Percentiles rank a stretch among this genome's conserved stretches.
Conservation (phyloP, 2,329 filamentous ascomycete species). For the Magnaporthiopsis rhizophila region DNA sequence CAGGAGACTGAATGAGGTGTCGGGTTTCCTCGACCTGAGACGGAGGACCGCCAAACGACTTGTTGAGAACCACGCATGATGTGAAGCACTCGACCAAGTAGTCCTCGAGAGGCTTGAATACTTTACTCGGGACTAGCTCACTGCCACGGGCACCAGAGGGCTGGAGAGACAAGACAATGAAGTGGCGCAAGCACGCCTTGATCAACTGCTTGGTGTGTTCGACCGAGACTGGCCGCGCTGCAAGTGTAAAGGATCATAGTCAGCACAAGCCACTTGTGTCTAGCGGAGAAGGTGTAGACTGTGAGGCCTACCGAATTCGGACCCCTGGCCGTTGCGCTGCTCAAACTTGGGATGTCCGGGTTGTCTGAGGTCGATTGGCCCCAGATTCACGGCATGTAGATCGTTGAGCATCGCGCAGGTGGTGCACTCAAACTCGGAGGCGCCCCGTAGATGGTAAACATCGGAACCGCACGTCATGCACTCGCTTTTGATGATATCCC, state of each 20-base stretch:
- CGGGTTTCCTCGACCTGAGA: not conserved
- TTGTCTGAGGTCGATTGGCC: conserved; percentile 22
- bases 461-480: conserved; percentile 83
- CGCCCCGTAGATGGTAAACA: conserved; percentile 68
- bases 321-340: not conserved
- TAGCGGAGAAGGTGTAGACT: too few species aligned
- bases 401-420: conserved; percentile 84
- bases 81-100: conserved; percentile 65
- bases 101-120: conserved; percentile 72
- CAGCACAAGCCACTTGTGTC: not conserved
- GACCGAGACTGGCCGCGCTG: conserved; percentile 39
- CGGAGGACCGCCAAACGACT: conserved; percentile 47
- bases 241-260: not conserved
- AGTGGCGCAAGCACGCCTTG: conserved; percentile 29
- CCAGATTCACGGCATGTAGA: conserved; percentile 36
- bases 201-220: conserved; percentile 49
- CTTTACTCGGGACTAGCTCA: conserved; percentile 36
- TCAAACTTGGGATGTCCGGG: not conserved
- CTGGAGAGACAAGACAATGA: conserved; percentile 18
- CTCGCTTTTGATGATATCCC: conserved; percentile 59
- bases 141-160: not conserved
- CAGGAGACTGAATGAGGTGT: too few species aligned
- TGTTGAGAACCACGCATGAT: conserved; percentile 65
- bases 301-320: not conserved
- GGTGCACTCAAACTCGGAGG: conserved; percentile 72